These are phyloP conservation scores for Solanum virginianum DNA, from an alignment of 257 asterid species.

Conservation along the genomic window DNA sequence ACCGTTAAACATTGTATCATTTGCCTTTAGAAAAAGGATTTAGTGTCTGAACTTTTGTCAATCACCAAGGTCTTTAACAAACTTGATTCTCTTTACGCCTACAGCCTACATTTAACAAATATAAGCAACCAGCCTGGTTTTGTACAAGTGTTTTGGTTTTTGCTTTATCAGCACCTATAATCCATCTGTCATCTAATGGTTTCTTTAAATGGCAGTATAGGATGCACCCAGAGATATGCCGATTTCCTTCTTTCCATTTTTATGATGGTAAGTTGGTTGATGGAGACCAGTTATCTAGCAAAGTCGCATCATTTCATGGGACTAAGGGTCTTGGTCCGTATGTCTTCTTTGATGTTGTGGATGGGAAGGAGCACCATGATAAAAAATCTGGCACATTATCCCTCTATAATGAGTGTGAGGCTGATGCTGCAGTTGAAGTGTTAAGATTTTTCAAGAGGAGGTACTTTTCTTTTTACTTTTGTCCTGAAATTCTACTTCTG, in stretches of 20 bases:
- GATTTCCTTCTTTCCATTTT: slow-evolving; percentile 84
- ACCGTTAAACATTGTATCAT: neutral
- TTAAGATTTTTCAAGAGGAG: slow-evolving; percentile 51
- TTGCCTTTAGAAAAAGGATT: neutral
- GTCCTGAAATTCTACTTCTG: neutral
- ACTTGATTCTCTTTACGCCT: neutral
- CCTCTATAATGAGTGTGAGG: slow-evolving; percentile 74
- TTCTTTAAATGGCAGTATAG: slow-evolving; percentile 62
- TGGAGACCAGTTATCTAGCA: slow-evolving; percentile 53
- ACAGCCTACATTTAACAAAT: neutral
- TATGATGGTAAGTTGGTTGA: slow-evolving; percentile 88
- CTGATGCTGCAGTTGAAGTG: slow-evolving; percentile 90
- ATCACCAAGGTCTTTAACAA: neutral
- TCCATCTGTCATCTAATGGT: neutral
- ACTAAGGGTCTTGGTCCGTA: slow-evolving; percentile 82
- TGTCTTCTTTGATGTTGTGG: slow-evolving; percentile 70
- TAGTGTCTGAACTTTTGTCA: neutral
- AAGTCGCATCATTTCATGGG: slow-evolving; percentile 70
- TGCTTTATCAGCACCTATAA: slow-evolving; percentile 2
- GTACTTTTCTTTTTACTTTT: slow-evolving; percentile 25
- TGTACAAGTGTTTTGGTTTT: neutral
- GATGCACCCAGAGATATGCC: slow-evolving; percentile 97
- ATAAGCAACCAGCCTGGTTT: neutral
- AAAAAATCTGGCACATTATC: slow-evolving; percentile 63
- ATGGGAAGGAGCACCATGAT: slow-evolving; percentile 84